Conservation (phyloP, 2,329 filamentous ascomycete species). For the Penicillium decumbens region DNA sequence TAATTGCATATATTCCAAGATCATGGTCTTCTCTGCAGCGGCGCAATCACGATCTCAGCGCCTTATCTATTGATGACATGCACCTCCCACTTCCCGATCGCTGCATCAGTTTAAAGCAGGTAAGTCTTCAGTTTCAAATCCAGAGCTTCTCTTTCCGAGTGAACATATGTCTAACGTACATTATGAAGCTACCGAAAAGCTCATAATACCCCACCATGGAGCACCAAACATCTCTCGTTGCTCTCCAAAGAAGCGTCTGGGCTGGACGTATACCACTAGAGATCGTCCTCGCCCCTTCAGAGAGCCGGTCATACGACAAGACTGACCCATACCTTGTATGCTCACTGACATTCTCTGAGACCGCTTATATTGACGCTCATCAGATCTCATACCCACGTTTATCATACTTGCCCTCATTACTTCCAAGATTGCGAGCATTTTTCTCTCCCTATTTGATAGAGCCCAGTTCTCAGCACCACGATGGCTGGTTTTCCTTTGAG, state of each 20-base stretch:
- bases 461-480: slow-evolving; percentile 47
- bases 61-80: slow-evolving; percentile 4
- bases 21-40: slow-evolving; percentile 5
- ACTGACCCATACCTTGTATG: slow-evolving; percentile 57
- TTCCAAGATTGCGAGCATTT: slow-evolving; percentile 60
- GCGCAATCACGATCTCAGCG: slow-evolving; percentile 5
- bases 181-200: neutral
- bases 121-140: neutral
- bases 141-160: too few species aligned
- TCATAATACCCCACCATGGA: slow-evolving; percentile 22
- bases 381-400: slow-evolving; percentile 60
- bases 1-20: neutral
- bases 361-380: neutral
- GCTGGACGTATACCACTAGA: slow-evolving; percentile 56
- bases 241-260: slow-evolving; percentile 51
- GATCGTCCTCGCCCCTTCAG: slow-evolving; percentile 54
- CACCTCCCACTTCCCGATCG: slow-evolving; percentile 1
- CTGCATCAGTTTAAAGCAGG: neutral
- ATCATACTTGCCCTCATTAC: slow-evolving; percentile 64
- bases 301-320: slow-evolving; percentile 58
- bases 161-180: neutral
- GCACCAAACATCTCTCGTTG: slow-evolving; percentile 23
- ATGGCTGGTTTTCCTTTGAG: slow-evolving; percentile 64
- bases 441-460: slow-evolving; percentile 57
- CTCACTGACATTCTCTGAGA: neutral